Evolutionary conservation across 2,329 filamentous ascomycete species (phyloP).

Genomic region (Coniochaeta sp.): DNA sequence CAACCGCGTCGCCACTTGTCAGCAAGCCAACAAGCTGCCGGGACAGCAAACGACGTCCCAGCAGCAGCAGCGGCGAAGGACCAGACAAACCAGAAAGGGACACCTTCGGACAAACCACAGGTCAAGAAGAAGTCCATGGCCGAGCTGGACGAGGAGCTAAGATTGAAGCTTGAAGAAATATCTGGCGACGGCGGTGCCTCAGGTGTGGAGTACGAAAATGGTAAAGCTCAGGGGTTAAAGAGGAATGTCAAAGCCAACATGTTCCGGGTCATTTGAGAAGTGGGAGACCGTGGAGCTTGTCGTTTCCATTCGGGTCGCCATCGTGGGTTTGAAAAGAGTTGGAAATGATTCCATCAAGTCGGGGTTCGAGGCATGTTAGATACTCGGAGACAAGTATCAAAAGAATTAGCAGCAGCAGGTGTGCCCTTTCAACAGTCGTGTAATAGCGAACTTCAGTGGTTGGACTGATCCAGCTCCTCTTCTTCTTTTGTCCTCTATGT

Average conservation of each 20-base stretch:
- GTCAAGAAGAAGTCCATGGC: conserved; percentile 44
- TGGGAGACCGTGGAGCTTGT: too few relatives aligned
- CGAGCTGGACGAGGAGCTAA: conserved; percentile 60
- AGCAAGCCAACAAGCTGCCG: not conserved
- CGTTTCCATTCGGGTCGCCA: too few relatives aligned
- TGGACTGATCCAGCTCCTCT: not conserved
- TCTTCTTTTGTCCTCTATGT: too few relatives aligned
- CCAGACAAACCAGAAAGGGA: not conserved
- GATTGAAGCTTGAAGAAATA: conserved; percentile 55
- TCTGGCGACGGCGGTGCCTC: conserved; percentile 63
- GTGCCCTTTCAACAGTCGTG: too few relatives aligned
- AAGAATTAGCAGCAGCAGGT: too few relatives aligned
- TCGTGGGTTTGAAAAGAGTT: not conserved
- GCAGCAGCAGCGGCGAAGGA: not conserved
- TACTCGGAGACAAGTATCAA: too few relatives aligned
- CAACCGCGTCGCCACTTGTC: not conserved
- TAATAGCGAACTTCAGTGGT: too few relatives aligned
- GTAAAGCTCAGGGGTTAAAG: conserved; percentile 65
- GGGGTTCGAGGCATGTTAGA: too few relatives aligned
- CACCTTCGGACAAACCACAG: not conserved
- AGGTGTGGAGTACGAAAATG: conserved; percentile 69
- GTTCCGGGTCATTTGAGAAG: conserved; percentile 60
- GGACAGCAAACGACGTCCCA: not conserved
- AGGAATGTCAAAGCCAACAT: conserved; percentile 68
- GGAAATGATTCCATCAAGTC: too few relatives aligned